Evolutionary conservation across 495 filamentous ascomycete genomes (phyloP).

Genomic region (Saxophila tyrrhenica): DNA sequence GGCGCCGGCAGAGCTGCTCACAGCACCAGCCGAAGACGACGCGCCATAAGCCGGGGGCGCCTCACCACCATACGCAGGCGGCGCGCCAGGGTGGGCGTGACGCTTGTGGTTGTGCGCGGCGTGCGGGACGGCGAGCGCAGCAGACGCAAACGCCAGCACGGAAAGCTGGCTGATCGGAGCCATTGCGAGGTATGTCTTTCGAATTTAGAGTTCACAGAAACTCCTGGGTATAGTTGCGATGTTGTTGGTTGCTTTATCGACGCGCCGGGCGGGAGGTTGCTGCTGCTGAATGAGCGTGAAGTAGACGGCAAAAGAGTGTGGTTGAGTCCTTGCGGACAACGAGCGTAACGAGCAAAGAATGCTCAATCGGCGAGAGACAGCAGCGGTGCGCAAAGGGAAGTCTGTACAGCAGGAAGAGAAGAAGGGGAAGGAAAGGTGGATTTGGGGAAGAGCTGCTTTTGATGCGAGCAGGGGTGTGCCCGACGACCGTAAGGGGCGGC

Average conservation of each 20-base stretch:
- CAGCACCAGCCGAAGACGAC: background rate
- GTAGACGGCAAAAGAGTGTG: slow-evolving; percentile 18
- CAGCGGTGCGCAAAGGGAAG: slow-evolving; percentile 10
- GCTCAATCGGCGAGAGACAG: slow-evolving; percentile 24
- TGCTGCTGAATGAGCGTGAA: slow-evolving; percentile 4
- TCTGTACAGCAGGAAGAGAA: slow-evolving; percentile 13
- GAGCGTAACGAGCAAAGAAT: slow-evolving; percentile 29
- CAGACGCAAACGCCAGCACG: slow-evolving; percentile 15
- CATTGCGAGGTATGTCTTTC: slow-evolving; percentile 6
- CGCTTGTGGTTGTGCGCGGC: slow-evolving; percentile 12
- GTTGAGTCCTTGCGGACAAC: slow-evolving; percentile 19
- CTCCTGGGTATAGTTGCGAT: no score
- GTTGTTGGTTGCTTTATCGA: no score
- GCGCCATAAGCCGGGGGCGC: background rate
- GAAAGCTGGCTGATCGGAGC: slow-evolving; percentile 13
- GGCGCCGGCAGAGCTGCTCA: background rate
- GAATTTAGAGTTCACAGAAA: background rate
- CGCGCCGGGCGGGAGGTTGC: slow-evolving; percentile 21
- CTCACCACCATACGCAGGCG: background rate
- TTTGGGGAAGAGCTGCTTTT: slow-evolving; percentile 2
- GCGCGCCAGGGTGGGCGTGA: background rate
- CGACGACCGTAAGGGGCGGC: background rate
- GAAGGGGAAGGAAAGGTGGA: slow-evolving; percentile 4
- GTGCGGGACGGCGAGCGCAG: slow-evolving; percentile 13
- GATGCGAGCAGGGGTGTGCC: background rate